Evolutionary conservation across 2,329 filamentous ascomycete genomes (phyloP).

Genomic region (Sporothrix humicola): DNA sequence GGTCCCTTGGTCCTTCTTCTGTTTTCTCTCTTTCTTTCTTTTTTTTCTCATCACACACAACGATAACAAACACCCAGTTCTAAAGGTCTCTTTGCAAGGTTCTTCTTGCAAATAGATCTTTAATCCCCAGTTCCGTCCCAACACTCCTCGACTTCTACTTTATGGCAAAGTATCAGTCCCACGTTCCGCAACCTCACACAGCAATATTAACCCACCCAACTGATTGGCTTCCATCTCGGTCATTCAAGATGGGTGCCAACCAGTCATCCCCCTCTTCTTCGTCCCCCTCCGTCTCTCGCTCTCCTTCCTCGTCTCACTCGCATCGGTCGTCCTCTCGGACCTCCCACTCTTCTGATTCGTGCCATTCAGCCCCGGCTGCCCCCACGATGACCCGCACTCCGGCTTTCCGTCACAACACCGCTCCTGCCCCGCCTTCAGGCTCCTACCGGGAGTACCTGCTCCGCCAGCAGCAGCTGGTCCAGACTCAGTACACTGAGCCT

Average conservation of each 20-base stretch:
- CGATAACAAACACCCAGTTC: background rate
- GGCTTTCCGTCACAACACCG: background rate
- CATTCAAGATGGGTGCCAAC: conserved; percentile 17
- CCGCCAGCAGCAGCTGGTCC: background rate
- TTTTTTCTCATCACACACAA: background rate
- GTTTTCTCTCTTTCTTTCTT: too few species aligned
- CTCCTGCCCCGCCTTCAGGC: background rate
- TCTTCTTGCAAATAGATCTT: background rate
- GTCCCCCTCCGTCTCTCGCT: background rate
- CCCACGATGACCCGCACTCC: background rate
- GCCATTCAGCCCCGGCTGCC: background rate
- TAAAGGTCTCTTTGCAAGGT: background rate
- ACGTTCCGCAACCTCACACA: background rate
- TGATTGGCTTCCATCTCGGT: background rate
- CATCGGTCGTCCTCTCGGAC: too few species aligned
- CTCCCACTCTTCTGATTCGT: background rate
- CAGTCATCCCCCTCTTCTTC: background rate
- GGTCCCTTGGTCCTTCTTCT: background rate
- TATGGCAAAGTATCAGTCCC: conserved; percentile 2
- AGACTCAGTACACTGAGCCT: background rate
- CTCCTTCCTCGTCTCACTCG: background rate
- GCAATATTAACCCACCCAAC: background rate
- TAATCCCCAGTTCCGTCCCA: background rate
- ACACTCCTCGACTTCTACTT: background rate
- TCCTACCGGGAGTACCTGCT: conserved; percentile 11